These are phyloP conservation scores for Phaffia australis DNA, from an alignment of 768 basidiomycete genomes.

Conservation along the genomic window DNA sequence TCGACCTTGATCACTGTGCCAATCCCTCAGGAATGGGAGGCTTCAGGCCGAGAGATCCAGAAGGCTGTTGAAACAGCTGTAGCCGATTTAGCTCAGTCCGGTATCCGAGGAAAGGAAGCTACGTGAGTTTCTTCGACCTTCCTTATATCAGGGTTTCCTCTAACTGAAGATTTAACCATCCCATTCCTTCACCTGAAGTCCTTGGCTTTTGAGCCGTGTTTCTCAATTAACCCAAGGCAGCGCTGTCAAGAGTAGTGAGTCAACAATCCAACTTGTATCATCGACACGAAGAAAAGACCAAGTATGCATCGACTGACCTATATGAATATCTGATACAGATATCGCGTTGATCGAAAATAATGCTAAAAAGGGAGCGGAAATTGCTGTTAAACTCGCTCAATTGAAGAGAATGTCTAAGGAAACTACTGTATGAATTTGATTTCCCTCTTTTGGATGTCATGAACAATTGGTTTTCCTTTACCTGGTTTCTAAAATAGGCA, in stretches of 20 bases:
- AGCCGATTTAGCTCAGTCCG: constrained; percentile 65
- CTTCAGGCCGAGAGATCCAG: constrained; percentile 53
- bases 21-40: constrained; percentile 67
- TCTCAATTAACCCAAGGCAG: constrained; percentile 66
- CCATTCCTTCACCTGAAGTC: constrained; percentile 33
- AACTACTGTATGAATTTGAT: background rate
- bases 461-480: background rate
- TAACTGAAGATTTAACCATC: background rate
- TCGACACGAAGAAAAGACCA: constrained; percentile 6
- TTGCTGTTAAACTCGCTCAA: constrained; percentile 29
- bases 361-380: constrained; percentile 54
- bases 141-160: background rate
- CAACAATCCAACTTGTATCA: background rate
- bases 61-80: constrained; percentile 70
- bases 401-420: constrained; percentile 16
- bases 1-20: constrained; percentile 79
- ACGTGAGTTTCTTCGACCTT: constrained; percentile 41
- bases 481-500: background rate
- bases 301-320: background rate
- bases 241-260: constrained; percentile 57
- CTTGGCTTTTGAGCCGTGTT: constrained; percentile 80
- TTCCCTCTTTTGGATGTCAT: background rate
- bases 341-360: constrained; percentile 83
- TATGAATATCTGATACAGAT: constrained; percentile 42
- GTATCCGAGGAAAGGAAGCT: constrained; percentile 75